A percentile compares a stretch with the other conserved stretches of the same genome.
Conservation (phyloP, 192 early-diverging fungal genomes). For the Coemansia sp. region DNA sequence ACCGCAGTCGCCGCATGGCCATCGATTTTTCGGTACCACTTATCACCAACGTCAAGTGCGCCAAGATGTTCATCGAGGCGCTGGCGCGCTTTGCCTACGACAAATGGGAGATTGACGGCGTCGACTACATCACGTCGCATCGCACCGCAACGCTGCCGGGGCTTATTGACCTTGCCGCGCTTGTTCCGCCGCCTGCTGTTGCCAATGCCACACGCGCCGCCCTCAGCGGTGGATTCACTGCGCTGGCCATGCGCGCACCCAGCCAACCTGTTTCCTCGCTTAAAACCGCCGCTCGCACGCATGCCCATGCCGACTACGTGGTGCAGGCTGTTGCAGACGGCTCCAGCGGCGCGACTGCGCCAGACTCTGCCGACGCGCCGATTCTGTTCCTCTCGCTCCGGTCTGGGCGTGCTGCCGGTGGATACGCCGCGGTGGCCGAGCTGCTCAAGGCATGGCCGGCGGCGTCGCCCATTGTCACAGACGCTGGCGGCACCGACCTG, state of each 20-base stretch:
- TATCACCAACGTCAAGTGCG: conserved; percentile 99
- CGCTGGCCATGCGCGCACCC: conserved; percentile 64
- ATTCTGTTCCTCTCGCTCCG: conserved; percentile 66
- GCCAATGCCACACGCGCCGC: conserved; percentile 72
- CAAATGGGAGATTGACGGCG: conserved; percentile 72
- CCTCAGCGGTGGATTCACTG: conserved; percentile 85
- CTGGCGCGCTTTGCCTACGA: conserved; percentile 65
- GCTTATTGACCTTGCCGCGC: conserved; percentile 78
- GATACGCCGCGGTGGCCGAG: conserved; percentile 65
- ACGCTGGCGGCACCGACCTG: conserved; percentile 84
- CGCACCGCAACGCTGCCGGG: conserved; percentile 82
- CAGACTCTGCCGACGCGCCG: conserved; percentile 37
- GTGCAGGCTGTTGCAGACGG: conserved; percentile 67
- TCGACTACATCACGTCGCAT: conserved; percentile 92
- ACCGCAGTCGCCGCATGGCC: conserved; percentile 94
- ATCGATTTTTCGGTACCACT: conserved; percentile 95
- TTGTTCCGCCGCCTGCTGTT: conserved; percentile 60
- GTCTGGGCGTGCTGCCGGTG: conserved; percentile 46
- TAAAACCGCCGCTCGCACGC: conserved; percentile 59
- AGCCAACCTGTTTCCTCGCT: conserved; percentile 50
- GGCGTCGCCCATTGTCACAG: conserved; percentile 72
- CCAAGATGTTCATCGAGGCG: conserved; percentile 97
- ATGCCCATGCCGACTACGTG: conserved; percentile 73
- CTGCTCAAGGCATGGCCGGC: conserved; percentile 83
- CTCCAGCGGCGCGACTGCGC: conserved; percentile 55